Base-by-base conservation (phyloP, 2,329 filamentous ascomycete genomes). In the Zalaria obscura region DNA sequence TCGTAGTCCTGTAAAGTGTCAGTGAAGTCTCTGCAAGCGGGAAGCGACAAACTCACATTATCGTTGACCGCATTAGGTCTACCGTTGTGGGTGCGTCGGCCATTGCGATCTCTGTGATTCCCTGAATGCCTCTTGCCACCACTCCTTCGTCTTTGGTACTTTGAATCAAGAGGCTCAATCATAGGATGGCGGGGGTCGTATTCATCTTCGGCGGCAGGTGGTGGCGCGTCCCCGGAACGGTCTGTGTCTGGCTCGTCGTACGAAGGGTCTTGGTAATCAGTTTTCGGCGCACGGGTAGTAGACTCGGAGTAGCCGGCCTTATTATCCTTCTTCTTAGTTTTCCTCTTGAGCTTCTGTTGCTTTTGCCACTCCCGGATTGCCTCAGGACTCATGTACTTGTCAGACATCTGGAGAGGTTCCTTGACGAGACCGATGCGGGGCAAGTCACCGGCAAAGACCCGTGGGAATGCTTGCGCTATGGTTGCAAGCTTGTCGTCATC, bases 401-500 rank as follows among this genome's bases (percentile, higher is more conserved):
- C 18, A 18, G 18, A 18, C 18, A 18, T 18, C 18, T 18, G 18
- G 18, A 18, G 18, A 18, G 29, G 29, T 32, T 32, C 29, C 29
- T 32, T 32, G 25, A 51, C 49, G 57, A 55, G 11, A 65, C 63
- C 62, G 40, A 67, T 65, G 36, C 52, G 59, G 5, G 66, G 65
- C n/a, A 67, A 48, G 4, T 62, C 64, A 27, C 53, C 50, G 5
- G 65, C 60, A 38, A 68, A 68, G 4, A 60, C 48, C 5, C 26
- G 32, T n/a, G 57, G 56, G 29, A 60, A 55, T 2, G 57, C 55
- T 11, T 43, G 47, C n/a, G 52, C 54, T 11, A 60, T 45, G 10
- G 59, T 38, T 5, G 41, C 45, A 28, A 59, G 50, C 53, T 75
- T 77, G 36, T 67, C 58, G 34, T 72, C 67, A 50, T 76, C 68